phyloP scores from a whole-genome alignment of 148 eudicot genomes.

The Polygonum aviculare region DNA sequence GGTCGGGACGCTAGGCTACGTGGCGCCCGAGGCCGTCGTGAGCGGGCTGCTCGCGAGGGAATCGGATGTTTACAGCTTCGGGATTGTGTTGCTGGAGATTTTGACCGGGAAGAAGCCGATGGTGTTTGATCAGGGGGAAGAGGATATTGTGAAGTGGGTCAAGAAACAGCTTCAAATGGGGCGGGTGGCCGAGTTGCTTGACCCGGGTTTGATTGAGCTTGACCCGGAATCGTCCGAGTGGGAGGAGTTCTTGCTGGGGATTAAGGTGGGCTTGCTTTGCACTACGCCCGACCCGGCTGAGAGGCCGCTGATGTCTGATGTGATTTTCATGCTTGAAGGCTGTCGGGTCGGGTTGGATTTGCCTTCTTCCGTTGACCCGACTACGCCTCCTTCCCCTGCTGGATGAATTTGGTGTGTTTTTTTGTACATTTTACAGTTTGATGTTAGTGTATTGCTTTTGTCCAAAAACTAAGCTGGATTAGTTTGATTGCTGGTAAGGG shows the following conservation, averaged over 20 bases:
- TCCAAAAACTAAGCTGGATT: background rate
- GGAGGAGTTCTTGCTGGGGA: slow-evolving; percentile 70
- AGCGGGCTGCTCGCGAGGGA: slow-evolving; percentile 41
- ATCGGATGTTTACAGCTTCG: slow-evolving; percentile 62
- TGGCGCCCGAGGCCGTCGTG: slow-evolving; percentile 45
- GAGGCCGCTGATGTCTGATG: slow-evolving; percentile 53
- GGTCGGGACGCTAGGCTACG: slow-evolving; percentile 57
- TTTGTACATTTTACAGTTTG: background rate
- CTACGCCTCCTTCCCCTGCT: slow-evolving; percentile 42
- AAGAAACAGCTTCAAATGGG: slow-evolving; percentile 61
- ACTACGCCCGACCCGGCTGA: slow-evolving; percentile 51
- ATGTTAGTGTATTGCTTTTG: background rate
- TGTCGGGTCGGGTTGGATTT: slow-evolving; percentile 65
- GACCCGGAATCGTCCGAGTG: slow-evolving; percentile 83
- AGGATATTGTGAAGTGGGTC: slow-evolving; percentile 67
- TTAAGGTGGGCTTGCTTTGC: slow-evolving; percentile 66
- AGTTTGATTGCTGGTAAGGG: background rate
- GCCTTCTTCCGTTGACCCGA: slow-evolving; percentile 59
- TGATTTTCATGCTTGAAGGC: slow-evolving; percentile 72
- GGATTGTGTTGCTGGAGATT: slow-evolving; percentile 59
- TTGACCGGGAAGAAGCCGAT: slow-evolving; percentile 59
- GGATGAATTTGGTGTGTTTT: background rate
- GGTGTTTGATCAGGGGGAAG: slow-evolving; percentile 54
- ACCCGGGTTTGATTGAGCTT: slow-evolving; percentile 64
- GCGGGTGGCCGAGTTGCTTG: slow-evolving; percentile 48